Evolutionary conservation across 2,329 filamentous ascomycete genomes (phyloP).

Genomic region (Cladosporium sp.): DNA sequence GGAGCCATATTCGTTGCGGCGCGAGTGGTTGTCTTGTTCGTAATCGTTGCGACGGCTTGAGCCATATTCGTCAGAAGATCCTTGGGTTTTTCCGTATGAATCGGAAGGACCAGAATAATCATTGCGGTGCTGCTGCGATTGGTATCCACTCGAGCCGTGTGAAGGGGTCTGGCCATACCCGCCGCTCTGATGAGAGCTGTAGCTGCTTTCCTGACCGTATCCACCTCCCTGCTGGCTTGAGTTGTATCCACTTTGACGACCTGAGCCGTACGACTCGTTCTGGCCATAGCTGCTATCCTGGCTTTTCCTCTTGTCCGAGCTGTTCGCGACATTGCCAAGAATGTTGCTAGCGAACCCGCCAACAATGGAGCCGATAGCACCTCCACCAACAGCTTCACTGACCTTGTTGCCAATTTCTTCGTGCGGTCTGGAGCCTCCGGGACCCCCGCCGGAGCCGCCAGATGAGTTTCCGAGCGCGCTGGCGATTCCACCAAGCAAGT

Average conservation of each 20-base stretch:
- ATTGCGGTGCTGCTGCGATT: slow-evolving; percentile 32
- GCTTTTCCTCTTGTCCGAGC: slow-evolving; percentile 24
- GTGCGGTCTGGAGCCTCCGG: slow-evolving; percentile 22
- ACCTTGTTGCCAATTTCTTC: slow-evolving; percentile 48
- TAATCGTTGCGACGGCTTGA: slow-evolving; percentile 57
- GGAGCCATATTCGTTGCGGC: slow-evolving; percentile 50
- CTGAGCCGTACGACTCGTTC: slow-evolving; percentile 7
- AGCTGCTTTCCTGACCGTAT: slow-evolving; percentile 57
- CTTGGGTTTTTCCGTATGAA: slow-evolving; percentile 59
- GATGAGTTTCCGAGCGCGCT: not conserved
- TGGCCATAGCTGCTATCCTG: slow-evolving; percentile 50
- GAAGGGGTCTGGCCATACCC: not conserved
- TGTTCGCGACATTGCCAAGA: slow-evolving; percentile 49
- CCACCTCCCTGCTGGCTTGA: slow-evolving; percentile 49
- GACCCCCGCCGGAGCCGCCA: slow-evolving; percentile 34
- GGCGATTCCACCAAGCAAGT: slow-evolving; percentile 6
- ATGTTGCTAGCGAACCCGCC: slow-evolving; percentile 58
- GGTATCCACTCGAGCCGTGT: not conserved
- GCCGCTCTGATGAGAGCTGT: slow-evolving; percentile 59
- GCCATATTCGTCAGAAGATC: slow-evolving; percentile 55
- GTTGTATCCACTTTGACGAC: slow-evolving; percentile 48
- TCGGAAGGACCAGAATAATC: slow-evolving; percentile 11
- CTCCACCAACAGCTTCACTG: slow-evolving; percentile 59
- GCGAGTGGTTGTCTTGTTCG: slow-evolving; percentile 48
- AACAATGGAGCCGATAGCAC: slow-evolving; percentile 65